These are phyloP conservation scores for Sclerotiophoma versabilis DNA, from an alignment of 2,329 filamentous ascomycete species.

Conservation along the genomic window DNA sequence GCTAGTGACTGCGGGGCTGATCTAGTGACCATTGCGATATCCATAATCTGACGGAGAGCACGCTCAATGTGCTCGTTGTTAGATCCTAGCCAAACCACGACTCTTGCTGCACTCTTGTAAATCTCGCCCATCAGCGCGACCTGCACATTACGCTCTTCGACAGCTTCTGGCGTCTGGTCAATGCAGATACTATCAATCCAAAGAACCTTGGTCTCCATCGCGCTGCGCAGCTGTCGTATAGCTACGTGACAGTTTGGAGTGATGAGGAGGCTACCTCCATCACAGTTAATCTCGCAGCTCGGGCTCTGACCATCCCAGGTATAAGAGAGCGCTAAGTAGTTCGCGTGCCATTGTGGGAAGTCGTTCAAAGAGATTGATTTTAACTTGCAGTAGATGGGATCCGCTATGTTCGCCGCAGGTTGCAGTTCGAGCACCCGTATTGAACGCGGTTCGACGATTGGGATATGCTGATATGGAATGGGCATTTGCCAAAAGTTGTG, in stretches of 20 bases:
- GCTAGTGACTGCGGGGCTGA: background rate
- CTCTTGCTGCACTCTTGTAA: slow-evolving; percentile 10
- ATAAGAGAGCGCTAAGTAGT: slow-evolving; percentile 13
- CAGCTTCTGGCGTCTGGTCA: background rate
- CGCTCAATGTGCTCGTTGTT: background rate
- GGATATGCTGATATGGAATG: background rate
- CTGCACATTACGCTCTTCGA: slow-evolving; percentile 11
- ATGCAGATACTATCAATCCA: background rate
- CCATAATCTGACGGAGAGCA: background rate
- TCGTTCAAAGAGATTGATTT: background rate
- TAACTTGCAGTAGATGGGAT: background rate
- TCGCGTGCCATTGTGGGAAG: background rate
- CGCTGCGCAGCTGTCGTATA: slow-evolving; percentile 5
- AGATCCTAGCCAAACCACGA: slow-evolving; percentile 16
- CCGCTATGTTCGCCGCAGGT: background rate
- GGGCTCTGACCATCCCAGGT: slow-evolving; percentile 9
- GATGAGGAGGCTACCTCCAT: slow-evolving; percentile 1
- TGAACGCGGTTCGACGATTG: background rate
- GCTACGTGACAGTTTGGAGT: slow-evolving; percentile 11
- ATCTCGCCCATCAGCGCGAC: slow-evolving; percentile 19
- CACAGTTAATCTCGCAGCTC: slow-evolving; percentile 4
- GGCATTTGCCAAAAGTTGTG: background rate
- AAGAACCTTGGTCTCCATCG: too few species aligned
- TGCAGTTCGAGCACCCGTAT: background rate
- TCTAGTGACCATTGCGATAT: background rate